phyloP scores from a whole-genome alignment of 2,329 filamentous ascomycete genomes.

The Aspergillus sp. region DNA sequence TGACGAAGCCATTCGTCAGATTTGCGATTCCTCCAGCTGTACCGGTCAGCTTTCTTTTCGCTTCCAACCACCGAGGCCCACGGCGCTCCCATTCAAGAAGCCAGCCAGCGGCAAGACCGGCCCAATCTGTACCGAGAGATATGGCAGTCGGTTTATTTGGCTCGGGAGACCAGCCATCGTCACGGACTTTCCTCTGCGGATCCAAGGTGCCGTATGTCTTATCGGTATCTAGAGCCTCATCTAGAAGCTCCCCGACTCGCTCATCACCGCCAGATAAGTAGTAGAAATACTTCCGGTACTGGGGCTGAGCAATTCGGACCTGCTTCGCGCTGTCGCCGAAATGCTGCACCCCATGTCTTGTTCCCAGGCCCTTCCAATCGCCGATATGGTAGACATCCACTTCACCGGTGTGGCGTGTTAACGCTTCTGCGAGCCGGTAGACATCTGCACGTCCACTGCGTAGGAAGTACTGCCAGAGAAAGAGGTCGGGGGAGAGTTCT shows the following conservation, averaged over 20 bases:
- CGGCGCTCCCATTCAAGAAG: constrained; percentile 56
- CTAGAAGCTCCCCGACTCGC: constrained; percentile 49
- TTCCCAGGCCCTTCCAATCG: constrained; percentile 53
- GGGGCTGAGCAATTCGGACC: constrained; percentile 52
- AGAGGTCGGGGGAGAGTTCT: constrained; percentile 56
- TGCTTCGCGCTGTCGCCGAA: constrained; percentile 57
- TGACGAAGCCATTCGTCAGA: constrained; percentile 55
- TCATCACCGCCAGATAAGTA: constrained; percentile 52
- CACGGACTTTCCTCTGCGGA: constrained; percentile 53
- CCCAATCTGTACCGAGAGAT: constrained; percentile 55
- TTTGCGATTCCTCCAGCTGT: constrained; percentile 47
- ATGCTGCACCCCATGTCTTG: constrained; percentile 57
- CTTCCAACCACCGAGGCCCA: constrained; percentile 48
- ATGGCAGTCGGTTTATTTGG: constrained; percentile 42
- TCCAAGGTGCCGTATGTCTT: constrained; percentile 50
- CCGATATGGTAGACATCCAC: constrained; percentile 58
- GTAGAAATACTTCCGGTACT: constrained; percentile 53
- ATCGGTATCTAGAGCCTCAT: constrained; percentile 48
- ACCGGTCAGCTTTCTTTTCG: constrained; percentile 44
- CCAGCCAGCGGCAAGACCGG: constrained; percentile 51
- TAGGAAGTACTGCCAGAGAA: constrained; percentile 58
- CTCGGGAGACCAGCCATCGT: constrained; percentile 43
- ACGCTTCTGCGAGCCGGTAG: constrained; percentile 53
- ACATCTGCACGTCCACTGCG: constrained; percentile 52
- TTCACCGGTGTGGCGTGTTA: constrained; percentile 54